Evolutionary conservation across 1,284 basidiomycete species (phyloP).

Genomic region (Apiotrichum siamense): DNA sequence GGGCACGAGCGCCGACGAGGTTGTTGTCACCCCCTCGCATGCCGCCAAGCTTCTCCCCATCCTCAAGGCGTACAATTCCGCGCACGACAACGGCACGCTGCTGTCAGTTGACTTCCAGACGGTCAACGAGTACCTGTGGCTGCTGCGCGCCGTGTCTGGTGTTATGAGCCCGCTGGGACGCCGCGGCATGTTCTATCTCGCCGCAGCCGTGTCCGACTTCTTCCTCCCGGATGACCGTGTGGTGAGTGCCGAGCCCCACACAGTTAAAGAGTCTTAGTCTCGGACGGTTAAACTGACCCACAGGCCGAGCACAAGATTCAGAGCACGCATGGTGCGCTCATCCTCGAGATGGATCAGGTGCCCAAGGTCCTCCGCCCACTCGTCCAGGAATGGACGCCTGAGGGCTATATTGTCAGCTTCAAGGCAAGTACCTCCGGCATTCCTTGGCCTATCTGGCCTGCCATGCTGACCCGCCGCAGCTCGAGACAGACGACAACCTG

Average conservation of each 20-base stretch:
- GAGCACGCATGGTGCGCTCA: slow-evolving; percentile 83
- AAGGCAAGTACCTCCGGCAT: slow-evolving; percentile 62
- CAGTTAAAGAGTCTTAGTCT: background rate
- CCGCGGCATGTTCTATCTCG: slow-evolving; percentile 86
- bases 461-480: slow-evolving; percentile 51
- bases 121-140: slow-evolving; percentile 93
- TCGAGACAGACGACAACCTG: slow-evolving; percentile 81
- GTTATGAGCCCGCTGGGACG: slow-evolving; percentile 58
- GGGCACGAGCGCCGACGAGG: background rate
- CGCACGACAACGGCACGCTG: slow-evolving; percentile 65
- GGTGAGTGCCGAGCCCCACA: slow-evolving; percentile 54
- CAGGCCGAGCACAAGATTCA: slow-evolving; percentile 98
- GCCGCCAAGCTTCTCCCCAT: slow-evolving; percentile 63
- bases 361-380: slow-evolving; percentile 91
- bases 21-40: slow-evolving; percentile 59
- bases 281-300: no score
- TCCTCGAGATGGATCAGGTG: slow-evolving; percentile 97
- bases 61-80: slow-evolving; percentile 72
- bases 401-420: slow-evolving; percentile 92
- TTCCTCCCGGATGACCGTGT: slow-evolving; percentile 86
- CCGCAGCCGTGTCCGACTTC: slow-evolving; percentile 96
- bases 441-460: background rate
- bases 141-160: slow-evolving; percentile 70
- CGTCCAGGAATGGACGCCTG: slow-evolving; percentile 87
- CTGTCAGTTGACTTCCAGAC: slow-evolving; percentile 88